Percentiles rank a stretch among this genome's conserved stretches.
phyloP scores from a whole-genome alignment of 768 basidiomycete species.

The Macrolepiota fuliginosa region DNA sequence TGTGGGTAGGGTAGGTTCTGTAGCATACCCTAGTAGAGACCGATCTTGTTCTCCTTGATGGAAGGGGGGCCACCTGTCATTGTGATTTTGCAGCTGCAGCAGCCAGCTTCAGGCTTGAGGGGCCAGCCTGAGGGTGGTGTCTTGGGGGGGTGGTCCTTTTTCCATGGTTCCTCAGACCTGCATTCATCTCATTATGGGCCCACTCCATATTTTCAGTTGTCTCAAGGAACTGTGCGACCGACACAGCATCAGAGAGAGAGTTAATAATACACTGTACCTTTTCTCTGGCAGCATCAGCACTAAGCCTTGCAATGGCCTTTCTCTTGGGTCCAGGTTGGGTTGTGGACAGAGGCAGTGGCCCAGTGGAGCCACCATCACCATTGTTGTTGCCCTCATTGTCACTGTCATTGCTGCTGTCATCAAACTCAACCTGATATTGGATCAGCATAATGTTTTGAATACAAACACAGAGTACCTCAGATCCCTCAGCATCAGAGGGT shows the following conservation, averaged over 20 bases:
- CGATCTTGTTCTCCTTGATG: too few relatives aligned
- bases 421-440: background rate
- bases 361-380: too few relatives aligned
- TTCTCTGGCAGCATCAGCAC: background rate
- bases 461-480: background rate
- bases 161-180: background rate
- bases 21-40: too few relatives aligned
- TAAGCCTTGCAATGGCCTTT: background rate
- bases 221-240: background rate
- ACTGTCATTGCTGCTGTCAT: background rate
- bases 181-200: background rate
- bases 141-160: background rate
- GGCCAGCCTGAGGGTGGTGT: background rate
- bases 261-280: background rate
- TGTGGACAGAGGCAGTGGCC: background rate
- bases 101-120: too few relatives aligned
- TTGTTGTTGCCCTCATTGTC: too few relatives aligned
- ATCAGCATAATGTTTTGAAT: too few relatives aligned
- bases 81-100: too few relatives aligned
- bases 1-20: too few relatives aligned
- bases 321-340: background rate
- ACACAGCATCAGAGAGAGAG: background rate
- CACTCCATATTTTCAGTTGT: background rate
- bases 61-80: too few relatives aligned
- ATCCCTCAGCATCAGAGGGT: background rate